Conservation (phyloP, 345 rosid species). For the Eucalyptus sideroxylon region DNA sequence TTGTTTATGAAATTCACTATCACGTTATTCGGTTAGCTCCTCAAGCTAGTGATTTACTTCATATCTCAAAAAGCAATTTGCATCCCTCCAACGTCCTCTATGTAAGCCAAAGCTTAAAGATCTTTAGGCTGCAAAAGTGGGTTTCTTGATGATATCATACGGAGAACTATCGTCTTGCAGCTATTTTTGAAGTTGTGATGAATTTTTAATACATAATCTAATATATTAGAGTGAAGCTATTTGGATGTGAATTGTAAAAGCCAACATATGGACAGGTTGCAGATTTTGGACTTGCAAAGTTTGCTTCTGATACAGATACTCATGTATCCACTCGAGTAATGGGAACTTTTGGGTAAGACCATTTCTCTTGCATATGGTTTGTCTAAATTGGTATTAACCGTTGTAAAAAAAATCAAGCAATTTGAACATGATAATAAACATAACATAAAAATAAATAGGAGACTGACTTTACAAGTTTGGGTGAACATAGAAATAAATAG, state of each 20-base stretch:
- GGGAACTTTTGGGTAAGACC: slow-evolving; percentile 85
- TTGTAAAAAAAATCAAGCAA: too few relatives aligned
- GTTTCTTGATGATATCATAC: neutral
- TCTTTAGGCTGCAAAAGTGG: neutral
- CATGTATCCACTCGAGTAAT: slow-evolving; percentile 84
- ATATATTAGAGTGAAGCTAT: neutral
- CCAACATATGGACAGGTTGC: slow-evolving; percentile 36
- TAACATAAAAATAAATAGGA: neutral
- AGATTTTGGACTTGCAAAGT: slow-evolving; percentile 89
- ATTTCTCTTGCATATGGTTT: neutral
- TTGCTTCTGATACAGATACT: slow-evolving; percentile 53
- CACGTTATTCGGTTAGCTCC: neutral
- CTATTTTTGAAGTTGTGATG: neutral
- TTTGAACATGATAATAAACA: neutral
- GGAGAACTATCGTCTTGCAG: neutral
- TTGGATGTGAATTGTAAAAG: neutral
- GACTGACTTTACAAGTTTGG: neutral
- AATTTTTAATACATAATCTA: neutral
- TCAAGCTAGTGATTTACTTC: neutral
- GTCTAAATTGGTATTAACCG: fast-evolving
- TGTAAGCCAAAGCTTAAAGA: too few relatives aligned
- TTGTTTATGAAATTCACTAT: neutral
- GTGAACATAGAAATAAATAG: neutral
- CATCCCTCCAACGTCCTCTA: neutral
- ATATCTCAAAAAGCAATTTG: too few relatives aligned